Base-by-base conservation (phyloP, 352 stramenopile genomes). In the Pythium dissimile region DNA sequence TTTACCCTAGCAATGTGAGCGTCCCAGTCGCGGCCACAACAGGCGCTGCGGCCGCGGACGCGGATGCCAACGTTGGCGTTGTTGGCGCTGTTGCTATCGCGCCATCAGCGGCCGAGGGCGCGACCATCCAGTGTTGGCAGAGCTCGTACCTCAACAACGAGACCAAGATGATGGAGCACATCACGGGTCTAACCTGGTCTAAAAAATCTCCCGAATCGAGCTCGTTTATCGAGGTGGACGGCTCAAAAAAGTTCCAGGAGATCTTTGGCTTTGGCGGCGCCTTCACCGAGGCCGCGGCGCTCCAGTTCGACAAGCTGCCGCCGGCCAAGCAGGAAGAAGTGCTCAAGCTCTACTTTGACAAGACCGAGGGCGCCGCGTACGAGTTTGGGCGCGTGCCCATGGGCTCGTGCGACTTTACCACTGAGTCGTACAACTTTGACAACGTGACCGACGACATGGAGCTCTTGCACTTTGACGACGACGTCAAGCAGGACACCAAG, bases 251-350 rank as follows among this genome's bases (percentile, higher is more conserved):
- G 48, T 90, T 72, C 64, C 84, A 94, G 62, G 75, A 88, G 59
- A 90, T 94, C 28, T 71, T 89, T 47, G 92, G 92, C 35, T 98
- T 98, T 69, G 88, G 92, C 20, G 92, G 90, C 15, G 91, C 92
- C 0, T 97, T 98, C 59, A 98, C 92, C 3, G 92, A 98, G 55
- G 82, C 88, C 13, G 73, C 91, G n/a, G 82, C 84, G 8, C 67
- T 96, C 44, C 86, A 97, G 59, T 95, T 97, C 54, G 58, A 71
- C 0, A 93, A 91, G 58, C 63, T 98, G 35, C 69, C 89, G 10
- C 38, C 31, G 4, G 66, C 77, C 16, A 84, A 93, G 49, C 86
- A 97, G 62, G 75, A 96, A 32, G 65, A 96, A 54, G 68, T 96
- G 13, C 42, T 97, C 26, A 80, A 78, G 58, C 68, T 95, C 43